Conservation (phyloP, 169 alveolate genomes). For the Eimeria nieschulzi region DNA sequence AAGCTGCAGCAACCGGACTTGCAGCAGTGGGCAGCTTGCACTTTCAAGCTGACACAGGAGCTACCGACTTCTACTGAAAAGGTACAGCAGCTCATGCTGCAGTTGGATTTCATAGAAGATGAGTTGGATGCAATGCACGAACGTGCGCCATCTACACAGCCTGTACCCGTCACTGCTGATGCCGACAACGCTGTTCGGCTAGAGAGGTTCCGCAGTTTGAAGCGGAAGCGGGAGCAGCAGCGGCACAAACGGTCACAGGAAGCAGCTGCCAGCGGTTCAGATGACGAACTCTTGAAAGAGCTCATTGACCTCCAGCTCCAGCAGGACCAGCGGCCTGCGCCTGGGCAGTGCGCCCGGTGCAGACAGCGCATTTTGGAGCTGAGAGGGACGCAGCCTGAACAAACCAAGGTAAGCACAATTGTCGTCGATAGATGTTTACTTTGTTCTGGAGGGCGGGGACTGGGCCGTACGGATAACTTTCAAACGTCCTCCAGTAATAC, state of each 20-base stretch:
- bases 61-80: constrained; percentile 60
- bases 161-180: background rate
- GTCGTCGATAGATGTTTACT: no score
- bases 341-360: constrained; percentile 49
- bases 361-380: constrained; percentile 43
- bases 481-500: no score
- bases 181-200: constrained; percentile 19
- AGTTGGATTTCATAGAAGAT: constrained; percentile 44
- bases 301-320: constrained; percentile 62
- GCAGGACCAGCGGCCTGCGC: constrained; percentile 43
- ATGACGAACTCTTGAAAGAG: constrained; percentile 63
- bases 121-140: constrained; percentile 55
- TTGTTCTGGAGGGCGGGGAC: no score
- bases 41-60: constrained; percentile 43
- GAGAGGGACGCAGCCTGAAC: constrained; percentile 64
- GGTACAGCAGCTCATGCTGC: constrained; percentile 63
- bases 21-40: constrained; percentile 51
- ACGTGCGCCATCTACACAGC: background rate
- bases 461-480: no score
- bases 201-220: constrained; percentile 39
- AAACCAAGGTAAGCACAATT: constrained; percentile 27
- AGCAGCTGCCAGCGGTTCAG: constrained; percentile 28
- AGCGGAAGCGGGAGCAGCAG: constrained; percentile 21
- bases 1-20: constrained; percentile 28
- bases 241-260: constrained; percentile 42